These are phyloP conservation scores for Cadophora sp. DNA, from an alignment of 2,329 filamentous ascomycete species.

Conservation along the genomic window DNA sequence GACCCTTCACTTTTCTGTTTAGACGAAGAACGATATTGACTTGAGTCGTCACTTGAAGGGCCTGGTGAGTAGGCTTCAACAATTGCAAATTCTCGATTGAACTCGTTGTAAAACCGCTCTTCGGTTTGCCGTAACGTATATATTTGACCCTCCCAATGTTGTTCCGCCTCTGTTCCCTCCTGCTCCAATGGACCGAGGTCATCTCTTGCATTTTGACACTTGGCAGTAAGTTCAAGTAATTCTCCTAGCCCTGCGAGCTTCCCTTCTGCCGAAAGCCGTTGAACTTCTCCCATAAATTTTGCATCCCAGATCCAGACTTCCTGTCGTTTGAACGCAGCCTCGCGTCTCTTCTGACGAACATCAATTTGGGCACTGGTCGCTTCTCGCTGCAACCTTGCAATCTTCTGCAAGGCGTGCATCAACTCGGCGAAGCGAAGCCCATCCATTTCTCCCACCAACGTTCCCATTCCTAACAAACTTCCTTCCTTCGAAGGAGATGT, in stretches of 20 bases:
- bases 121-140: conserved; percentile 36
- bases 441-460: neutral
- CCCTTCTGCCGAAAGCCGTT: conserved; percentile 31
- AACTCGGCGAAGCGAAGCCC: conserved; percentile 27
- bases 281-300: conserved; percentile 39
- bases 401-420: conserved; percentile 27
- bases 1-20: no score
- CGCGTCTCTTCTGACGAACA: conserved; percentile 36
- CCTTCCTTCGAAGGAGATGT: no score
- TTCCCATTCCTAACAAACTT: no score
- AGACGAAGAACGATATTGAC: no score
- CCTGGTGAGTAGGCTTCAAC: conserved; percentile 21
- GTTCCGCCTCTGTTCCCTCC: no score
- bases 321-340: conserved; percentile 34
- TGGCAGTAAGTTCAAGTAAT: conserved; percentile 24
- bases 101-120: conserved; percentile 26
- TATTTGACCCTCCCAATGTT: no score
- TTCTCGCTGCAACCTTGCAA: conserved; percentile 30
- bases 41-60: conserved; percentile 21
- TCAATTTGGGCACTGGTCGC: conserved; percentile 32
- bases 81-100: conserved; percentile 31
- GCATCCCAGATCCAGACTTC: conserved; percentile 34
- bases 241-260: conserved; percentile 25
- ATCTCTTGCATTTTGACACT: conserved; percentile 39
- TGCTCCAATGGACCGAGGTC: conserved; percentile 36